Conservation (phyloP, 208 protist genomes). For the Acanthamoeba castellanii region DNA sequence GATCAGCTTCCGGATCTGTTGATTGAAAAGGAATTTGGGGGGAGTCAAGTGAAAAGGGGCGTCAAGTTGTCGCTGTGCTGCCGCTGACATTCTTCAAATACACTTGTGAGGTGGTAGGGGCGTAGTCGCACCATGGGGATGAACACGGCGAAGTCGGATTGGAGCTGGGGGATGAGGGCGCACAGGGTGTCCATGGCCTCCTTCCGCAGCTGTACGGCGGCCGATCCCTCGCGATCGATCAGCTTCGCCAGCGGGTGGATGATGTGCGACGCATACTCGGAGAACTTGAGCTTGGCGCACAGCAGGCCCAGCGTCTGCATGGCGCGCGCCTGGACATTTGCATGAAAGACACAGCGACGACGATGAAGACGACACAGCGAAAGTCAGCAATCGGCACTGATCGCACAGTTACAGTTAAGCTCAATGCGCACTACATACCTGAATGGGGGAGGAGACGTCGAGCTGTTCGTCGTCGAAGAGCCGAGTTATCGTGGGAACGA, state of each 20-base stretch:
- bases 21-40: background rate
- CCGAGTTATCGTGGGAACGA: slow-evolving; percentile 90
- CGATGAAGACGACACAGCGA: background rate
- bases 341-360: slow-evolving; percentile 84
- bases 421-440: slow-evolving; percentile 79
- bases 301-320: slow-evolving; percentile 88
- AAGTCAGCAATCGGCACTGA: background rate
- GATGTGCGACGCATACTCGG: slow-evolving; percentile 90
- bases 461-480: slow-evolving; percentile 86
- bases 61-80: background rate
- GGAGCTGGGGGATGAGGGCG: slow-evolving; percentile 89
- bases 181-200: slow-evolving; percentile 87
- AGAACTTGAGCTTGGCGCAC: slow-evolving; percentile 86
- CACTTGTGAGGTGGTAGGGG: background rate
- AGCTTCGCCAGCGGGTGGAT: slow-evolving; percentile 87
- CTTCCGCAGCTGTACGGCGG: slow-evolving; percentile 73
- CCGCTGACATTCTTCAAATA: too few relatives aligned
- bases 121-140: slow-evolving; percentile 89
- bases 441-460: slow-evolving; percentile 73
- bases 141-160: slow-evolving; percentile 92
- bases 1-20: slow-evolving; percentile 82
- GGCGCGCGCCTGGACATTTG: slow-evolving; percentile 83
- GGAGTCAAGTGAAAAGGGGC: too few relatives aligned
- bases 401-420: slow-evolving; percentile 69
- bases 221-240: background rate